Percentiles rank a stretch among this genome's conserved stretches.
These are phyloP conservation scores for Pestalotiopsis fici DNA, from an alignment of 2,329 filamentous ascomycete species.

Conservation along the genomic window DNA sequence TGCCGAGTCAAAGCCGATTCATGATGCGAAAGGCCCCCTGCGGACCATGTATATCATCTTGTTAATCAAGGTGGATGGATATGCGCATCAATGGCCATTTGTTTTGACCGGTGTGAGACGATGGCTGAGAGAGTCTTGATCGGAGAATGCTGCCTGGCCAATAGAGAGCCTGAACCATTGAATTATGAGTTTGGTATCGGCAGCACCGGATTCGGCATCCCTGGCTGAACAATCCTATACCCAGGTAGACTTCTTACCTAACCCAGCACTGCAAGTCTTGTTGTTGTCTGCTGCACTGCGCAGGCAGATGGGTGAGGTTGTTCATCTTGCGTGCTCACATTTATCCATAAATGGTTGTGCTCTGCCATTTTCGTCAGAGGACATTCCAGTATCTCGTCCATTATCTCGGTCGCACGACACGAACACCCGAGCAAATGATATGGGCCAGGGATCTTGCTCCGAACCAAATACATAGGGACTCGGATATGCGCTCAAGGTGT, in stretches of 20 bases:
- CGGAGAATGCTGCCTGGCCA: background rate
- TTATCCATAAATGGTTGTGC: background rate
- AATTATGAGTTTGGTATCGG: background rate
- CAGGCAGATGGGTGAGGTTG: background rate
- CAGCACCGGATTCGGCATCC: background rate
- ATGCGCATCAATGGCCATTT: background rate
- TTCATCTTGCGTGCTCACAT: background rate
- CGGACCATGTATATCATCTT: background rate
- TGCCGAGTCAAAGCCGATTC: background rate
- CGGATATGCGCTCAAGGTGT: background rate
- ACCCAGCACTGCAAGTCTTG: background rate
- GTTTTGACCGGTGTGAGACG: background rate
- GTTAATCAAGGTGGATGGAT: background rate
- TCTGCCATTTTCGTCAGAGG: background rate
- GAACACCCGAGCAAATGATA: background rate
- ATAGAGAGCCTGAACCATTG: background rate
- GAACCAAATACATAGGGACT: background rate
- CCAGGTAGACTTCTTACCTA: background rate
- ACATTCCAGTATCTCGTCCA: background rate
- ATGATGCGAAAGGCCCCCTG: background rate
- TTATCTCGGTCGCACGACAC: background rate
- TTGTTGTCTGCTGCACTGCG: background rate
- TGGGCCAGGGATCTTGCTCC: background rate
- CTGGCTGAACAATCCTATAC: background rate
- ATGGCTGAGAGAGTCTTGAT: background rate